Evolutionary conservation across 2,329 filamentous ascomycete species (phyloP), one percentile per base, ranked within the genome.

Genomic region (Aspergillus sp.): DNA sequence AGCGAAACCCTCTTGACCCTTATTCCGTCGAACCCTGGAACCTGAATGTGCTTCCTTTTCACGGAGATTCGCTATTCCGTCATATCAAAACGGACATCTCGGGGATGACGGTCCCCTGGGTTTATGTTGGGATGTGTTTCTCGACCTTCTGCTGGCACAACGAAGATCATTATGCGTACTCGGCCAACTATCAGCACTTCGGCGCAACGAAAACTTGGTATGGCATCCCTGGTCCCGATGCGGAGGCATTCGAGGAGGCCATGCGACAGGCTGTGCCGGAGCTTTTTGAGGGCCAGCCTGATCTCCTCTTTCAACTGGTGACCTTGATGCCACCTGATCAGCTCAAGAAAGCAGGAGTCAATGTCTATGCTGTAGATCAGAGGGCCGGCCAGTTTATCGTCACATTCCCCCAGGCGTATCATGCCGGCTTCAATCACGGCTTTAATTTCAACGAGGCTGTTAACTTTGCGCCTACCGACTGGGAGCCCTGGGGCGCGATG

Each of bases 81-180:
- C 85, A 98, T 49, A 96, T 98, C 68, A 96, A 96, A 58, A 86
- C 89, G 0, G 91, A 98, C 53, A 93, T 98, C 33, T 96, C 91
- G 2, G 91, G 91, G 24, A 98, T 98, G 91, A 98, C 91, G 0
- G 89, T 98, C 5, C 91, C 91, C 1, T 98, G 91, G 91, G 78
- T 98, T 3, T 98, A 98, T 53, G 91, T 98, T 3, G 91, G 91
- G 40, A 98, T 98, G 91, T 93, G 93, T 24, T 98, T 98, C 57
- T 98, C 91, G 0, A 96, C 91, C 0, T 98, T 98, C 53, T 98
- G 91, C 60, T 98, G 91, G 91, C 91, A 98, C 57, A 95, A 94
- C 43, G 91, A 98, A 53, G 91, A 98, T 51, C 91, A 98, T 53
- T 95, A 94, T 55, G 82, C 91, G 2, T 98, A 96, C 55, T 98